Percentiles rank a stretch among this genome's conserved stretches.
These are phyloP conservation scores for Echria macrotheca DNA, from an alignment of 495 filamentous ascomycete genomes.

Conservation along the genomic window DNA sequence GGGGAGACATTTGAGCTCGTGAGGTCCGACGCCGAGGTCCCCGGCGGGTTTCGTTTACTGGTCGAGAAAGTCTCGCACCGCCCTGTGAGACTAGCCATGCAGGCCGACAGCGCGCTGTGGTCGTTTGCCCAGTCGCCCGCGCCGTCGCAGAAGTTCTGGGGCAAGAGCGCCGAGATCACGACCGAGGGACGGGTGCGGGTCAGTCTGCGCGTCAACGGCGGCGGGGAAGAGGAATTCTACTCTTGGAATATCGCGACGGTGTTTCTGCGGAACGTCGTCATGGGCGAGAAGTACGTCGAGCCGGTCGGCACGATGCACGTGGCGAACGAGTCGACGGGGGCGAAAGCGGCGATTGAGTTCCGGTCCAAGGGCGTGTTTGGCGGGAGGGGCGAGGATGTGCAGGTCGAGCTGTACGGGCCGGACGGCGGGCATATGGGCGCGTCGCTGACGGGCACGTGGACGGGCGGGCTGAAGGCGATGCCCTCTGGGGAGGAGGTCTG, in stretches of 20 bases:
- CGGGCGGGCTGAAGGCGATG: slow-evolving; percentile 56
- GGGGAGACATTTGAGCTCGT: slow-evolving; percentile 95
- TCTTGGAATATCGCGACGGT: slow-evolving; percentile 79
- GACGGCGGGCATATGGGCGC: slow-evolving; percentile 56
- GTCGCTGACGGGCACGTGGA: slow-evolving; percentile 80
- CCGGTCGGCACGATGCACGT: slow-evolving; percentile 85
- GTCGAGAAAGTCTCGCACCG: slow-evolving; percentile 92
- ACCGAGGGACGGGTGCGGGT: slow-evolving; percentile 84
- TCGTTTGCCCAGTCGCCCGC: slow-evolving; percentile 78
- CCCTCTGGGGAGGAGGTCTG: slow-evolving; percentile 67
- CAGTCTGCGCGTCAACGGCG: slow-evolving; percentile 53
- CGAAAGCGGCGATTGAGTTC: slow-evolving; percentile 76
- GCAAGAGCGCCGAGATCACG: slow-evolving; percentile 86
- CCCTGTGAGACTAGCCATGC: slow-evolving; percentile 86
- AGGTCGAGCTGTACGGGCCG: slow-evolving; percentile 61
- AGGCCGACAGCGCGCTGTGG: slow-evolving; percentile 81
- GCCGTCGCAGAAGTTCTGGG: slow-evolving; percentile 97
- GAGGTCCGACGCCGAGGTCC: slow-evolving; percentile 64
- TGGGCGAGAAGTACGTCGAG: slow-evolving; percentile 97
- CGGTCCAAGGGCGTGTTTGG: slow-evolving; percentile 94
- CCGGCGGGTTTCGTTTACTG: slow-evolving; percentile 76
- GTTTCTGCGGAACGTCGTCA: slow-evolving; percentile 93
- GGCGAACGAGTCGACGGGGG: slow-evolving; percentile 71
- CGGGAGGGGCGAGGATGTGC: slow-evolving; percentile 85
- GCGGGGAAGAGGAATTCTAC: slow-evolving; percentile 66